Evolutionary conservation across 1,284 basidiomycete genomes (phyloP), one percentile per base, ranked within the genome.

Genomic region (Mycena citricolor): DNA sequence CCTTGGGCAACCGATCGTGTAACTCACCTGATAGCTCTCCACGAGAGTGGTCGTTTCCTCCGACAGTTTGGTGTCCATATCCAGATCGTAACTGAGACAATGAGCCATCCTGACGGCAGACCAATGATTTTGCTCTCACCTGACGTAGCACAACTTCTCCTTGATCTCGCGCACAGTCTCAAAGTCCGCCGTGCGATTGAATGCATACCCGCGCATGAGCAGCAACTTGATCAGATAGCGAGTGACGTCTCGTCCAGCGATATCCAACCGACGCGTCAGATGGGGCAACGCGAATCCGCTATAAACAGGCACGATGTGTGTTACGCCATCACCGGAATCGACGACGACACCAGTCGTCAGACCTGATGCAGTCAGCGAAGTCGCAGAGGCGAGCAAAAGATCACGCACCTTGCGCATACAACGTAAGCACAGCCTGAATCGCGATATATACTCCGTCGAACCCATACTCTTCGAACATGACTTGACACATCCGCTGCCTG

Each of bases 381-480:
- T 39, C 31, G 12, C 21, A n/a, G 12, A 13, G 8, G 8, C 32
- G 16, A 47, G 23, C 34, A 22, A 17, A 8, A 39, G 37, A 34
- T 8, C 25, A 72, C 84, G 50, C 56, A 94, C 94, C 94, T 75
- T 98, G 95, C 11, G 95, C 95, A 64, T 98, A 98, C 12, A 99
- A 76, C 7, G 97, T 99, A 62, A 99, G 72, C 32, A 99, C 97
- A 4, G 95, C 97, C 74, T 99, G 97, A 56, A 99, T 98, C 17
- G 95, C 95, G 2, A 99, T 86, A 64, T 99, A 99, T 47, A 99
- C 92, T 0, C 93, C 91, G 17, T 86, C 86, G 61, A 99, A 97
- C 5, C 92, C 92, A 65, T 98, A 99, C 58, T 97, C 90, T 70
- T 99, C 97, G 63, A 99, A 98, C 95, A 99, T 99, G 63, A 98